phyloP scores from a whole-genome alignment of 305 asterid genomes.

The Fraxinus dipetala region DNA sequence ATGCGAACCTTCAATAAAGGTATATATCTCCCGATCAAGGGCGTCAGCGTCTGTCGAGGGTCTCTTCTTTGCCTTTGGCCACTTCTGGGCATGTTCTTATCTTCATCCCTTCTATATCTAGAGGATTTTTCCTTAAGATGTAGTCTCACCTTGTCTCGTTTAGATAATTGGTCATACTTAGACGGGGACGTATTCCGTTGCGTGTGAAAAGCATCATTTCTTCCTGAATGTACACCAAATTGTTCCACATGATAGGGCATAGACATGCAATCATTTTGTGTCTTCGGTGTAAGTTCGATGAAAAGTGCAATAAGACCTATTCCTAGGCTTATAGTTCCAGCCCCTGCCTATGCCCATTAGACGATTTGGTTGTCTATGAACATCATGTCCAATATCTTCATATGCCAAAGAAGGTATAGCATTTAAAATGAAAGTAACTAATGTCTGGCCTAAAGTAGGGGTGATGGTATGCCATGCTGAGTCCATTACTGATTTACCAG shows the following conservation, averaged over 20 bases:
- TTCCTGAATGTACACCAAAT: background rate
- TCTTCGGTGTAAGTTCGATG: background rate
- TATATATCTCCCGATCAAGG: too few relatives aligned
- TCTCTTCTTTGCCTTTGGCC: background rate
- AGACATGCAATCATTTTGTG: background rate
- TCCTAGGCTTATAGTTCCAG: background rate
- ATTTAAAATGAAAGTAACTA: background rate
- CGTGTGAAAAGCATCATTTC: background rate
- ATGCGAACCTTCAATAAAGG: background rate
- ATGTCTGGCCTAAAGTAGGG: background rate
- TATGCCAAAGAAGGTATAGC: background rate
- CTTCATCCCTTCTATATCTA: background rate
- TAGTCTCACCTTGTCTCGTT: background rate
- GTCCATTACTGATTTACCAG: background rate
- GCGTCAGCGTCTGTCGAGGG: too few relatives aligned
- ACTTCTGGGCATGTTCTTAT: background rate
- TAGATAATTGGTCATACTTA: too few relatives aligned
- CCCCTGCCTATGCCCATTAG: background rate
- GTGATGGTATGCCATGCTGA: background rate
- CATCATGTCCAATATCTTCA: too few relatives aligned
- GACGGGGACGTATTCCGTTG: background rate
- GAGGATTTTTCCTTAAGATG: background rate
- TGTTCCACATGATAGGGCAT: background rate
- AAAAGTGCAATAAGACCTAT: background rate
- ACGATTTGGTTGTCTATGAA: background rate